phyloP scores from a whole-genome alignment of 768 basidiomycete species.

The Cubamyces sp. region DNA sequence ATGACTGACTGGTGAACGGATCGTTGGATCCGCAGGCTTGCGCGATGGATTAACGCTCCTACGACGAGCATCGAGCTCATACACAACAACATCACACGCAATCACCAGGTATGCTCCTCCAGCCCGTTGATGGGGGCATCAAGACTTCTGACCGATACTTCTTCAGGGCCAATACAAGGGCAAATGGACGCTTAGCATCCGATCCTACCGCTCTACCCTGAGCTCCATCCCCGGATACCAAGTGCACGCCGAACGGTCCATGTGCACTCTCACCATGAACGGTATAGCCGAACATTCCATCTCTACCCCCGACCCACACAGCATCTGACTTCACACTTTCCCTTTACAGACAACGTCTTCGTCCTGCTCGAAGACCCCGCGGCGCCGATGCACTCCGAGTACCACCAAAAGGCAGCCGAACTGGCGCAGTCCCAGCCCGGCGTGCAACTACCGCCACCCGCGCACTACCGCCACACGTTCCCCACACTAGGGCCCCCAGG shows the following conservation, averaged over 20 bases:
- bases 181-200: slow-evolving; percentile 70
- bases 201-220: slow-evolving; percentile 77
- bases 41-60: slow-evolving; percentile 85
- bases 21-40: slow-evolving; percentile 50
- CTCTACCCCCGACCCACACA: neutral
- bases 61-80: slow-evolving; percentile 70
- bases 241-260: slow-evolving; percentile 62
- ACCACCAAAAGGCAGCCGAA: slow-evolving; percentile 45
- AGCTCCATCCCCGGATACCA: slow-evolving; percentile 56
- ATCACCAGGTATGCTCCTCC: slow-evolving; percentile 60
- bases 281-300: slow-evolving; percentile 28
- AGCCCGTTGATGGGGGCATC: neutral
- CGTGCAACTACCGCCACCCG: slow-evolving; percentile 33
- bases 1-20: neutral
- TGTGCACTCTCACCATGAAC: slow-evolving; percentile 79
- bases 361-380: slow-evolving; percentile 77
- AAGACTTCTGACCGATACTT: neutral
- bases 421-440: slow-evolving; percentile 19
- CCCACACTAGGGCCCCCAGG: slow-evolving; percentile 75
- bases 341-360: slow-evolving; percentile 61
- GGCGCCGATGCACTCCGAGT: slow-evolving; percentile 69
- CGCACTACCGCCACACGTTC: slow-evolving; percentile 78
- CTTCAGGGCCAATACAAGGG: slow-evolving; percentile 60
- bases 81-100: slow-evolving; percentile 65
- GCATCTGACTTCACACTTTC: neutral